Base-by-base conservation (phyloP, 768 basidiomycete species). In the Porphyrellus cyaneotinctus region DNA sequence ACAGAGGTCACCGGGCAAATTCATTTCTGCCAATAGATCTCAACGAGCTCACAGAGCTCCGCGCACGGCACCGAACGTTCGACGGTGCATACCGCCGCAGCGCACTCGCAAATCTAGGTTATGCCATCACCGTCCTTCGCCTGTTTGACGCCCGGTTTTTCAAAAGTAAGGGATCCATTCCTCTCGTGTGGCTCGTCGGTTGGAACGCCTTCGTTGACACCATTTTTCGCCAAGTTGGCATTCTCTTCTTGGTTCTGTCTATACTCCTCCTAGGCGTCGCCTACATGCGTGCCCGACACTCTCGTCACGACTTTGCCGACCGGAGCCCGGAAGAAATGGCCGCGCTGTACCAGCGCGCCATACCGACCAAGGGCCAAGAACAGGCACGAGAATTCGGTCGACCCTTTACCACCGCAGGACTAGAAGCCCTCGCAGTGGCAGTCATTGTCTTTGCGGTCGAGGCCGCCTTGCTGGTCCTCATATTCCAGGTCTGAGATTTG, bases 21-120 rank as follows among this genome's bases (percentile, higher is more conserved):
- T 85, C 83, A 1, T 85, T 82, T 58, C 61, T 73, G 9, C 71
- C 82, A 1, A 59, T 72, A 17, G 83, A 85, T 58, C 53, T 83
- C 30, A 75, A 74, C 47, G 83, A 85, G 63, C 78, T 85, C 47
- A 82, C 82, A 22, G 90, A 93, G 64, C 69, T 93, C 17, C 78
- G 91, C 14, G 91, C 91, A 1, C 77, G 89, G 26, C 83, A 88
- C 58, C 77, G 91, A 37, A 93, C 91, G 0, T 91, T 91, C 63
- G 80, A 91, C 47, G 90, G 88, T 15, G 88, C 90, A 14, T 92
- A 92, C 68, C 78, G 77, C 35, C 82, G 90, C 24, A 87, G 84
- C 0, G 89, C 89, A 0, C 74, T 93, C 10, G 82, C 82, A 14
- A 81, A 82, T 51, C 75, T 94, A 2, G 85, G 88, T 0, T 90